Evolutionary conservation across 2,329 filamentous ascomycete genomes (phyloP), one percentile per base, ranked within the genome.

Genomic region (Alternaria novae-zelandiae): DNA sequence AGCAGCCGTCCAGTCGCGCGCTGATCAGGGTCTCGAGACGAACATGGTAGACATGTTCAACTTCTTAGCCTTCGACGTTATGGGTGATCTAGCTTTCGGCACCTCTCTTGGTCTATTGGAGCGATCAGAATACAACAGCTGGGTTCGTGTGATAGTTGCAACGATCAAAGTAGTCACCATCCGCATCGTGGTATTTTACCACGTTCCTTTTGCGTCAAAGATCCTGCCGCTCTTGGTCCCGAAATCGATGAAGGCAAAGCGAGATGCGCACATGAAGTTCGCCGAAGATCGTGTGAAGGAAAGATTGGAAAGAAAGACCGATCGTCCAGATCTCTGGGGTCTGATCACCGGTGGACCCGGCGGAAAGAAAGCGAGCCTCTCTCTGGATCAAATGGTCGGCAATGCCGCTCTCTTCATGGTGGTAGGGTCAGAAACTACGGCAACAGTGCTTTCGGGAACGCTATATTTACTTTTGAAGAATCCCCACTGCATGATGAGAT

Each of bases 21-120:
- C 30, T 49, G 43, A 61, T 15, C 58, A 61, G 55, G 23, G 41
- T 2, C 26, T 62, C 2, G 54, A 62, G 28, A 30, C 23, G 7
- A 55, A 55, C 57, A 58, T 60, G 30, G 43, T 57, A 5, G 54
- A 61, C 20, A 57, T 61, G 59, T 57, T 61, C 54, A 57, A 51
- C 13, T 57, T 61, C 25, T 8, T 51, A 30, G 45, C 46, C 15
- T 61, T 61, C 15, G 58, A 57, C n/a, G 53, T 61, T n/a, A 50
- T 61, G 45, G 53, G 45, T 10, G 53, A 53, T 6, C 54, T 57
- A 5, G 36, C 59, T 10, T 61, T 61, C 25, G 46, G 53, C 21
- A 45, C 53, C 36, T 57, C 54, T 51, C 53, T 57, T 46, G 59
- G 54, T 45, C 45, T 51, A 20, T 36, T 61, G 25, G 32, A 57